These are phyloP conservation scores for Symbiodinium natans DNA, from an alignment of 73 alveolate genomes.

Conservation along the genomic window DNA sequence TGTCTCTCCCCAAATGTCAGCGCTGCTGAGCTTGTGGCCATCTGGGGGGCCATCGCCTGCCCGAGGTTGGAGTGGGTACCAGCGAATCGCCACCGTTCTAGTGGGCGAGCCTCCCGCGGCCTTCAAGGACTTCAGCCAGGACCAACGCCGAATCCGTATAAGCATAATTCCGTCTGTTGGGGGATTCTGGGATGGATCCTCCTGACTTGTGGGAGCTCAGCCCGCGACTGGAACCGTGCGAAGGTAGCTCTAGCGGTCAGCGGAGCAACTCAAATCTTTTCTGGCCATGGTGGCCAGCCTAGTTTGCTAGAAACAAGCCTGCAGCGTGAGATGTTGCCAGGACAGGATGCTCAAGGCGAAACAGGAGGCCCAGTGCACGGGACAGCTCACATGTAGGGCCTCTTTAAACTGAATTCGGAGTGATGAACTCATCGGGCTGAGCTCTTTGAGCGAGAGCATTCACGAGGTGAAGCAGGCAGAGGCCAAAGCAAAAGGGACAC, in stretches of 20 bases:
- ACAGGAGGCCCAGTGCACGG: conserved; percentile 12
- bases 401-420: too few species aligned
- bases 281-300: too few species aligned
- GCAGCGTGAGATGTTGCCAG: too few species aligned
- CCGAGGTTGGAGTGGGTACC: conserved; percentile 19
- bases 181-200: neutral
- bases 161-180: neutral
- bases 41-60: too few species aligned
- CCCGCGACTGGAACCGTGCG: too few species aligned
- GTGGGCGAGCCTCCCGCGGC: conserved; percentile 74
- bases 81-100: conserved; percentile 51
- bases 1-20: too few species aligned
- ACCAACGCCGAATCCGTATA: neutral
- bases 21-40: too few species aligned
- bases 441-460: neutral
- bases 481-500: neutral
- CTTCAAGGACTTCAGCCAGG: conserved; percentile 88
- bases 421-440: too few species aligned
- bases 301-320: too few species aligned
- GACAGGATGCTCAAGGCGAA: conserved; percentile 1
- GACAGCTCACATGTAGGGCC: too few species aligned
- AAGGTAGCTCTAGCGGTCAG: too few species aligned
- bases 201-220: neutral
- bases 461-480: neutral
- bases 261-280: too few species aligned